Conservation (phyloP, 2,329 filamentous ascomycete genomes). For the Aureobasidium sp. region DNA sequence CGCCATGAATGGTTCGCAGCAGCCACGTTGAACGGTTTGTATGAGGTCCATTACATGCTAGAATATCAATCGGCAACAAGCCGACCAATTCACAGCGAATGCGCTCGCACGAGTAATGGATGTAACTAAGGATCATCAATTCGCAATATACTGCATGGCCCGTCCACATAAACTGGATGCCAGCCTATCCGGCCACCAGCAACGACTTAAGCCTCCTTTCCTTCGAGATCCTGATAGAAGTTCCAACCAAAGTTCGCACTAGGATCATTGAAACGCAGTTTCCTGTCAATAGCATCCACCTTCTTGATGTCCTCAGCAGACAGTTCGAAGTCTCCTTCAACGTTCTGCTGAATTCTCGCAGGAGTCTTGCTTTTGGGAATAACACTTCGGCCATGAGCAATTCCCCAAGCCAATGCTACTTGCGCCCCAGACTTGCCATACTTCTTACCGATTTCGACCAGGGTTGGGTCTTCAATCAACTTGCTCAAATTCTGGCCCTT, state of each 20-base stretch:
- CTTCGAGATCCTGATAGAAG: conserved; percentile 52
- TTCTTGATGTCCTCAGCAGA: conserved; percentile 48
- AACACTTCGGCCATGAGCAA: conserved; percentile 42
- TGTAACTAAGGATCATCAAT: no score
- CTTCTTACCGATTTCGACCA: conserved; percentile 44
- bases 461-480: conserved; percentile 42
- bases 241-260: conserved; percentile 47
- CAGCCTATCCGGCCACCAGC: no score
- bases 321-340: conserved; percentile 48
- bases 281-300: conserved; percentile 49
- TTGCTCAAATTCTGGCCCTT: conserved; percentile 35
- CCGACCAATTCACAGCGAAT: no score
- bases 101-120: no score
- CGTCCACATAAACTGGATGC: neutral
- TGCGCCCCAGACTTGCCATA: conserved; percentile 44
- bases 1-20: neutral
- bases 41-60: neutral
- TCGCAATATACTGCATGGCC: neutral
- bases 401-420: conserved; percentile 46
- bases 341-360: conserved; percentile 24
- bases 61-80: no score
- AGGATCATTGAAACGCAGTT: conserved; percentile 54
- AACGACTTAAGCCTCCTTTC: conserved; percentile 36
- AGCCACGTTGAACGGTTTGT: neutral
- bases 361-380: conserved; percentile 45